Conservation (phyloP, 164 flowering plant species). For the Umbellularia californica region DNA sequence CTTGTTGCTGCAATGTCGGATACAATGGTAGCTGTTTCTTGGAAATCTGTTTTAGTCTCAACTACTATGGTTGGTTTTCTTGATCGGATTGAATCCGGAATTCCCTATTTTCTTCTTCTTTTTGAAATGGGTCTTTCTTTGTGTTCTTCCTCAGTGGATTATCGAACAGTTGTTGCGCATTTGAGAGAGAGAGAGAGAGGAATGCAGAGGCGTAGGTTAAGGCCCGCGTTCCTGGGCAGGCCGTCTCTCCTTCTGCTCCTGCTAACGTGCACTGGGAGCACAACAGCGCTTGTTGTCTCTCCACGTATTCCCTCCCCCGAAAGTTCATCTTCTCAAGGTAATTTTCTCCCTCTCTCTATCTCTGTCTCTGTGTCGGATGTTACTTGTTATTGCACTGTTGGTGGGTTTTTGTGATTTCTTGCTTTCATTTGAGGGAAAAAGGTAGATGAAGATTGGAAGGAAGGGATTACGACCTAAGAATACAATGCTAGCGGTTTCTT, state of each 20-base stretch:
- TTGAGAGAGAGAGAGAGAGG: constrained; percentile 7
- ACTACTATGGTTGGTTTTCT: too few species aligned
- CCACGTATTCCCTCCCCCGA: constrained; percentile 44
- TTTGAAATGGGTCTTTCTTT: too few species aligned
- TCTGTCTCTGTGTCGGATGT: neutral
- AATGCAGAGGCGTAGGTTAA: constrained; percentile 51
- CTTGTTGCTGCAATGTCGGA: neutral
- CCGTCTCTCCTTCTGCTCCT: constrained; percentile 30
- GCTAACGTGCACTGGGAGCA: constrained; percentile 52
- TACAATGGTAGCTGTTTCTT: too few species aligned
- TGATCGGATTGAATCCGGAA: too few species aligned
- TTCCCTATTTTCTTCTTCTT: too few species aligned
- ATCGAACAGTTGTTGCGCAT: neutral
- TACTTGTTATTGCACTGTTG: neutral
- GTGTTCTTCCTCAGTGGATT: too few species aligned
- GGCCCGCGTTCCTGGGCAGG: constrained; percentile 20
- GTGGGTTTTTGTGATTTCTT: neutral
- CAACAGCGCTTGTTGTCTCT: constrained; percentile 46
- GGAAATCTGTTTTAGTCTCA: too few species aligned
- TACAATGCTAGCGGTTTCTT: too few species aligned
- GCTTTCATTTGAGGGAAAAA: neutral
- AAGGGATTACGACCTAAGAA: too few species aligned
- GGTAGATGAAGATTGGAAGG: neutral
- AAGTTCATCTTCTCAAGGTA: constrained; percentile 48
- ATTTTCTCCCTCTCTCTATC: neutral